Evolutionary conservation across 2,329 filamentous ascomycete species (phyloP).

Genomic region (Coniochaeta sp.): DNA sequence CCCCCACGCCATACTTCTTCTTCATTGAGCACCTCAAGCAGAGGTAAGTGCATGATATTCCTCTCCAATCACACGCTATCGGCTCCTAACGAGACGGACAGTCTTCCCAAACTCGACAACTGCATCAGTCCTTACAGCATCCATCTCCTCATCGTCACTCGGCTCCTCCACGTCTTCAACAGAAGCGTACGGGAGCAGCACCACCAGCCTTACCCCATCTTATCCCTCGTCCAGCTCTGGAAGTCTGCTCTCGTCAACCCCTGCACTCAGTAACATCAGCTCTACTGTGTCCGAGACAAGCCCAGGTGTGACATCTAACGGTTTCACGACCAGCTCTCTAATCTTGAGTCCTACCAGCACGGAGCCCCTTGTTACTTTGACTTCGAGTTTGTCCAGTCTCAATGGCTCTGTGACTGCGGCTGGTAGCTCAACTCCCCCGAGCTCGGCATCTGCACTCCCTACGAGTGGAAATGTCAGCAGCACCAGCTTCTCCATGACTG

Average conservation of each 20-base stretch:
- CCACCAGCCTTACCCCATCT: constrained; percentile 1
- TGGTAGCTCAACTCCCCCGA: not conserved
- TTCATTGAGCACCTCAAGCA: not conserved
- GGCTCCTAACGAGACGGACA: not conserved
- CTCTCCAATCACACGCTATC: not conserved
- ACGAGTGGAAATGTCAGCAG: not conserved
- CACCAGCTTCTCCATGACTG: not conserved
- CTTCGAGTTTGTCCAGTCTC: not conserved
- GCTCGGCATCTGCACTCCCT: not conserved
- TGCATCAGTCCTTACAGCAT: not conserved
- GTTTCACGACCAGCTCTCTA: not conserved
- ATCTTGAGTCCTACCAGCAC: not conserved
- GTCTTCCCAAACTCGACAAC: not conserved
- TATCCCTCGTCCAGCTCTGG: not conserved
- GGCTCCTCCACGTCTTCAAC: constrained; percentile 5
- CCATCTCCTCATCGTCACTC: not conserved
- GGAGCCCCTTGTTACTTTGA: not conserved
- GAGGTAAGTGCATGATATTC: not conserved
- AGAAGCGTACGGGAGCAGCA: constrained; percentile 7
- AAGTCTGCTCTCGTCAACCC: not conserved
- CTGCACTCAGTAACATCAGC: not conserved
- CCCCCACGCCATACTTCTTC: not conserved
- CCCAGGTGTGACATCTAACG: not conserved
- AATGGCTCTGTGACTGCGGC: not conserved
- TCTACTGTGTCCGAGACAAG: constrained; percentile 3